Conservation (phyloP, 148 eudicot species). For the Fagopyrum esculentum region DNA sequence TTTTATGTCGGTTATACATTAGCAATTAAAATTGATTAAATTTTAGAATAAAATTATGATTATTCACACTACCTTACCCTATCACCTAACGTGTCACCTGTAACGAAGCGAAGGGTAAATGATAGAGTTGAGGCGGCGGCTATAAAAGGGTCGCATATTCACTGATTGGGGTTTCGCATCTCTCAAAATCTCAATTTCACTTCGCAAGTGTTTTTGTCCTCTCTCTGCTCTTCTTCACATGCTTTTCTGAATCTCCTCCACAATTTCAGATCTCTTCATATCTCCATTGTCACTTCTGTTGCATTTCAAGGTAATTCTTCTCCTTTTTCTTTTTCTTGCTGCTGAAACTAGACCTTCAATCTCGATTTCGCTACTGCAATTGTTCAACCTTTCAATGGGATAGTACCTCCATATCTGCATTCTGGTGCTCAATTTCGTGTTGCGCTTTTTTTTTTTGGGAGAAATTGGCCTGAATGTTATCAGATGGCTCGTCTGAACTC, state of each 20-base stretch:
- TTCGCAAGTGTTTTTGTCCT: not conserved
- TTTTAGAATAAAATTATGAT: too few species aligned
- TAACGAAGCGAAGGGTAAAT: too few species aligned
- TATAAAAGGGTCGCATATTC: not conserved
- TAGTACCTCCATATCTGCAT: not conserved
- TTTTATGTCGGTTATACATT: too few species aligned
- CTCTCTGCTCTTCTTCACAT: conserved; percentile 1
- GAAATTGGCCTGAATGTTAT: not conserved
- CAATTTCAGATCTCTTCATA: not conserved
- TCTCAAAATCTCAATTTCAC: not conserved
- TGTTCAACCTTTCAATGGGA: not conserved
- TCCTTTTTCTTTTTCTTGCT: not conserved
- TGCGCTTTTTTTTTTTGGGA: not conserved
- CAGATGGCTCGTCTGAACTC: not conserved
- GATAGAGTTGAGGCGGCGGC: not conserved
- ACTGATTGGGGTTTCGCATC: not conserved
- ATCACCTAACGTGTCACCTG: too few species aligned
- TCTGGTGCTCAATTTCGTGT: not conserved
- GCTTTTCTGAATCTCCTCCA: conserved; percentile 2
- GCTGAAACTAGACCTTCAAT: not conserved
- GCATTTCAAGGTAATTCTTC: not conserved
- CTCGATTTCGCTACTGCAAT: not conserved
- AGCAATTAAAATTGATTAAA: too few species aligned
- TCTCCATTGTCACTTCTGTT: conserved; percentile 1
- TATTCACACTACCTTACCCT: too few species aligned